These are phyloP conservation scores for Syzygium malaccense DNA, from an alignment of 441 rosid genomes.

Conservation along the genomic window DNA sequence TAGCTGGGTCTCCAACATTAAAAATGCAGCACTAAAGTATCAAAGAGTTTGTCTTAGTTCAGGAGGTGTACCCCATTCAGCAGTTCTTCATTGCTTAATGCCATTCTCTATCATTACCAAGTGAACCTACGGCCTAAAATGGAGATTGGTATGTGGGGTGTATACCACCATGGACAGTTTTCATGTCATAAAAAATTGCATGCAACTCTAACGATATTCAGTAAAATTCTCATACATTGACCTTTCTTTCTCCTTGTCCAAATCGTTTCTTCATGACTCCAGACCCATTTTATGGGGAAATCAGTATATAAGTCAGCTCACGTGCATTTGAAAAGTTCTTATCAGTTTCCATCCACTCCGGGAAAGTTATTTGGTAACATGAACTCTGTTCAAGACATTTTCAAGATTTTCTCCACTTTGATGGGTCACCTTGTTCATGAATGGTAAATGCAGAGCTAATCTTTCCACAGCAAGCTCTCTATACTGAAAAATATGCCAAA, in stretches of 20 bases:
- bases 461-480: background rate
- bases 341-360: background rate
- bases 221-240: background rate
- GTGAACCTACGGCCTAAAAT: background rate
- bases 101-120: conserved; percentile 5
- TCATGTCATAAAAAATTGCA: background rate
- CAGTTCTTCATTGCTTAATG: background rate
- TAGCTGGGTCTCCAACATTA: background rate
- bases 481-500: background rate
- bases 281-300: background rate
- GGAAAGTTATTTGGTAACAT: background rate
- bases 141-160: background rate
- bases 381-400: background rate
- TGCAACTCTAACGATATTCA: background rate
- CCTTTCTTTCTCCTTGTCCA: background rate
- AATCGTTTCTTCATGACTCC: background rate
- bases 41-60: background rate
- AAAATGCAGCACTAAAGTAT: background rate
- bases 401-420: background rate
- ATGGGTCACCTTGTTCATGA: background rate
- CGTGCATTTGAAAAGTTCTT: background rate
- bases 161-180: background rate
- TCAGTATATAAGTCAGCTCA: background rate
- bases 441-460: background rate
- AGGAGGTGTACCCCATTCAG: background rate